These are phyloP conservation scores for Phytophthora pistaciae DNA, from an alignment of 352 stramenopile species.

Conservation along the genomic window DNA sequence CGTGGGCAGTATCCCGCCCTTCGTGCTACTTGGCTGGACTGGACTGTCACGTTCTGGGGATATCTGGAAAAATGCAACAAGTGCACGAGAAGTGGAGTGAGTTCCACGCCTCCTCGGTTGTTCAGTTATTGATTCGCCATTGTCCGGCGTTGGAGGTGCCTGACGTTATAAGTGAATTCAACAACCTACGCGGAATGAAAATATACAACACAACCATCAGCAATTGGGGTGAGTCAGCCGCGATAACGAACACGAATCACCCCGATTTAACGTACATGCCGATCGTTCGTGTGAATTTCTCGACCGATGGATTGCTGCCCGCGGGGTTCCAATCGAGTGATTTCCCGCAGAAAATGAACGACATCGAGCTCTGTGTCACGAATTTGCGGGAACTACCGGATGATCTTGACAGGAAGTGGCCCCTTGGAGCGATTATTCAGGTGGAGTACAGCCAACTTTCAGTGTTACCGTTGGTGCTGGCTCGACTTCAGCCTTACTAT, in stretches of 20 bases:
- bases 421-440: constrained; percentile 10
- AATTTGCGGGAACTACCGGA: constrained; percentile 37
- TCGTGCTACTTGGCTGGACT: constrained; percentile 41
- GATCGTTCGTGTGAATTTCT: constrained; percentile 42
- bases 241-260: constrained; percentile 22
- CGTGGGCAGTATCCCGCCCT: constrained; percentile 29
- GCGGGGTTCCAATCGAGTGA: constrained; percentile 33
- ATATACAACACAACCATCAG: constrained; percentile 45
- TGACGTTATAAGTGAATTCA: constrained; percentile 20
- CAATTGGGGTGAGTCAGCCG: constrained; percentile 32
- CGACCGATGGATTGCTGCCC: constrained; percentile 31
- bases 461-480: constrained; percentile 13
- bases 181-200: constrained; percentile 38
- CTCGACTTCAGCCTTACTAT: constrained; percentile 17
- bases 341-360: constrained; percentile 31
- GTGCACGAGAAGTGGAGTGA: constrained; percentile 15
- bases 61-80: constrained; percentile 23
- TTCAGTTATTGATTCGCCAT: constrained; percentile 40
- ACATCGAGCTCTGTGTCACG: constrained; percentile 46
- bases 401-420: constrained; percentile 42
- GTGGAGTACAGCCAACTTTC: constrained; percentile 27
- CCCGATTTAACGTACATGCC: constrained; percentile 31
- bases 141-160: constrained; percentile 34
- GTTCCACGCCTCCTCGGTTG: constrained; percentile 27
- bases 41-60: constrained; percentile 26